Conservation (phyloP, 768 basidiomycete genomes). For the Termitomyces sp. region DNA sequence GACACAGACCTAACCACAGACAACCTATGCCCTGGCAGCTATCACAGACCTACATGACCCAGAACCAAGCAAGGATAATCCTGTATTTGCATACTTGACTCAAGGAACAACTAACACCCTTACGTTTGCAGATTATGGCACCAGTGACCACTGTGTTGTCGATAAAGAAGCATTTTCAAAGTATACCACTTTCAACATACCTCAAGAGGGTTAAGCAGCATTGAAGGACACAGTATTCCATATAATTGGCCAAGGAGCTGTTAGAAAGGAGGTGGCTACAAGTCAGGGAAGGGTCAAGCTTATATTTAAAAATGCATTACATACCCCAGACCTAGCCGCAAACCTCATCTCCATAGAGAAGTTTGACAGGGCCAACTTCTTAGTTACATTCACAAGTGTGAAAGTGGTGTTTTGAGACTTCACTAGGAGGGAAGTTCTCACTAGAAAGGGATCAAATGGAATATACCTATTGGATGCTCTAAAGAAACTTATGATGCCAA, state of each 20-base stretch:
- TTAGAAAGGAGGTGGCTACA: not conserved
- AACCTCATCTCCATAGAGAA: not conserved
- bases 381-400: not conserved
- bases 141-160: not conserved
- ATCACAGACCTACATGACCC: too few species aligned
- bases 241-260: not conserved
- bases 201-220: not conserved
- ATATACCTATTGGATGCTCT: not conserved
- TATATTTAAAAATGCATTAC: not conserved
- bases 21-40: not conserved
- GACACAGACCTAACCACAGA: not conserved
- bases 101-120: too few species aligned
- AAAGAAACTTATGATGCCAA: too few species aligned
- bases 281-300: not conserved
- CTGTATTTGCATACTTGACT: too few species aligned
- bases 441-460: not conserved
- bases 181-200: not conserved
- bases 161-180: not conserved
- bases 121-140: not conserved
- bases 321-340: not conserved
- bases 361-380: not conserved
- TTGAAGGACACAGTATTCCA: not conserved
- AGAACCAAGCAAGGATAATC: too few species aligned
- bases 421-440: fast-evolving
- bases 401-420: not conserved